These are phyloP conservation scores for Symbiodinium natans DNA, from an alignment of 73 alveolate species.

Conservation along the genomic window DNA sequence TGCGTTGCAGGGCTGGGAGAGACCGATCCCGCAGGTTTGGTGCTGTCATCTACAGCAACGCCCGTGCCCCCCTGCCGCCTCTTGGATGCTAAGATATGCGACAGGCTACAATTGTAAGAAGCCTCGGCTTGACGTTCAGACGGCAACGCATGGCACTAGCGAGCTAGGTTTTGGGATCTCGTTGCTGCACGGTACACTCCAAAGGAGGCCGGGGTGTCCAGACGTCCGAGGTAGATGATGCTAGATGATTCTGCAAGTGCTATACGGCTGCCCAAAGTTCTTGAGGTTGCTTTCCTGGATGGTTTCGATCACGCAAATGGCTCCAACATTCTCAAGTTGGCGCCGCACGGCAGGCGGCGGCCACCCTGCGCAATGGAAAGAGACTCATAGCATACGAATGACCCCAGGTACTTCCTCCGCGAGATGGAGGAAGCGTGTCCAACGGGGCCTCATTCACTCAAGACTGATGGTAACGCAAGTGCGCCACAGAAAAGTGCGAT, in stretches of 20 bases:
- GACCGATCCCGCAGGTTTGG: not conserved
- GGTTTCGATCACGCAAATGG: not conserved
- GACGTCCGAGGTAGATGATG: no score
- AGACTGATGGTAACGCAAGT: not conserved
- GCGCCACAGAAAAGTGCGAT: not conserved
- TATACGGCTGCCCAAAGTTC: not conserved
- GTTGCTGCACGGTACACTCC: not conserved
- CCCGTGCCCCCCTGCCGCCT: not conserved
- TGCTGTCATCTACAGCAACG: constrained; percentile 1
- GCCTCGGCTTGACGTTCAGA: not conserved
- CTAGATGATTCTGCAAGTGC: no score
- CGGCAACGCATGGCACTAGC: not conserved
- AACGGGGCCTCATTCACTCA: not conserved
- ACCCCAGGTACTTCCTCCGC: not conserved
- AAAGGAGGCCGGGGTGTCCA: not conserved
- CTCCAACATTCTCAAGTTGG: not conserved
- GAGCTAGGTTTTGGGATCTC: not conserved
- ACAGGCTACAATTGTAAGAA: no score
- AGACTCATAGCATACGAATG: not conserved
- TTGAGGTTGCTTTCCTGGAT: not conserved
- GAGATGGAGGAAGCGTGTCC: constrained; percentile 5
- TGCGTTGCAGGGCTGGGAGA: no score
- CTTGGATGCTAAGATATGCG: not conserved
- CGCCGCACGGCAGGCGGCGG: not conserved
- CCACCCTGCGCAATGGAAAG: not conserved